Evolutionary conservation across 768 basidiomycete species (phyloP), one percentile per base, ranked within the genome.

Genomic region (Pleurotus platypus): DNA sequence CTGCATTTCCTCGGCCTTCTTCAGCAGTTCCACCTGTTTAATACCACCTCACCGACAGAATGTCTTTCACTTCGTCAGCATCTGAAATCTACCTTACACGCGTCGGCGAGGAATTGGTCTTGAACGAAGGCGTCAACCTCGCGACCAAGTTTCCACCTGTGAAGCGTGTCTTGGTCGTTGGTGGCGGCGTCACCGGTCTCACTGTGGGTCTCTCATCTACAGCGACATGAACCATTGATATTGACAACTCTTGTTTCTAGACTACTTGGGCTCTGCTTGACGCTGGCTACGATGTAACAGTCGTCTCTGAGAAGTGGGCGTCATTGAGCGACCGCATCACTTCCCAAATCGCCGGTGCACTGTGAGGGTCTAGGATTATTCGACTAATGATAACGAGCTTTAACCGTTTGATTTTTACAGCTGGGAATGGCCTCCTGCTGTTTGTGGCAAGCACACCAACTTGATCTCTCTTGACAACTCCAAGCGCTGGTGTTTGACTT

Each of bases 341-440:
- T 9, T 67, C 66, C 37, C 66, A 67, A 48, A 66, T 67, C 22
- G 65, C 66, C 35, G 66, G 66, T 11, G 67, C 67, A 5, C 55
- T 71, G 68, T 69, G 61, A 56, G 67, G 60, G 15, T 46, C 43
- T 47, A 18, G 8, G 8, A 9, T 2, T 22, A 12, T 26, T n/a
- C 1, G 2, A 2, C 15, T 45, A 26, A 26, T 26, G 9, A 7
- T 45, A 16, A 13, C 20, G 6, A 6, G 5, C 20, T 8, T 15
- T 48, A 6, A 24, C 13, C 24, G 22, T 48, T 13, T 16, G 6
- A 30, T 13, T 38, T 38, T 15, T 46, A 49, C 15, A 69, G 69
- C 22, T 74, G 73, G 73, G 73, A 75, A 57, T 74, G 66, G 60
- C 72, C 72, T 1, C 72, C 73, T 13, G 73, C 73, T 1, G 73